Conservation (phyloP, 2,329 filamentous ascomycete species). For the Pseudocercospora crystallina region DNA sequence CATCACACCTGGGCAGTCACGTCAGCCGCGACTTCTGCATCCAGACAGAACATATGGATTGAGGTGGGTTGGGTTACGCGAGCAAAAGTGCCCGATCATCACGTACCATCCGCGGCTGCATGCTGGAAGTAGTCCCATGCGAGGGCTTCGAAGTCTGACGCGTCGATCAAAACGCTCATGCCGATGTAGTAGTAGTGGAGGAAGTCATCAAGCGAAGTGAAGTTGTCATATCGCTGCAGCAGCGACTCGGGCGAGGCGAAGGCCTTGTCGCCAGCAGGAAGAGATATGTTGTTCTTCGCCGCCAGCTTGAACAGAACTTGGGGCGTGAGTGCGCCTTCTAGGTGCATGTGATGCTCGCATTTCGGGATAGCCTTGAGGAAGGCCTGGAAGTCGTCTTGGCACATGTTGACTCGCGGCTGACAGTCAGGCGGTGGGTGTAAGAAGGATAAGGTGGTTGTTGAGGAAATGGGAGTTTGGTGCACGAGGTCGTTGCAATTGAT, state of each 20-base stretch:
- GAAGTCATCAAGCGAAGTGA: slow-evolving; percentile 74
- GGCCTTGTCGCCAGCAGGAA: slow-evolving; percentile 58
- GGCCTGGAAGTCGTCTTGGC: slow-evolving; percentile 54
- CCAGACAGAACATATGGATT: slow-evolving; percentile 72
- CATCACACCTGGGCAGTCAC: slow-evolving; percentile 55
- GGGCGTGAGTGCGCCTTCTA: slow-evolving; percentile 73
- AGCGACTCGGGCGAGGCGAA: slow-evolving; percentile 63
- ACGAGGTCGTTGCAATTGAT: no score
- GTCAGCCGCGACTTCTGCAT: slow-evolving; percentile 66
- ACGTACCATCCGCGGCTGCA: slow-evolving; percentile 62
- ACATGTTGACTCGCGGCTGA: slow-evolving; percentile 34
- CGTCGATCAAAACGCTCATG: slow-evolving; percentile 66
- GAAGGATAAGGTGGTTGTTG: not conserved
- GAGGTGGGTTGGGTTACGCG: no score
- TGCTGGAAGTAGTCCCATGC: slow-evolving; percentile 70
- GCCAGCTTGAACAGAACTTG: slow-evolving; percentile 69
- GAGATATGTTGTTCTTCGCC: slow-evolving; percentile 61
- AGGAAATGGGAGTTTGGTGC: not conserved
- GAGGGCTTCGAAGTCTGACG: slow-evolving; percentile 69
- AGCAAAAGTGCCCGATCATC: no score
- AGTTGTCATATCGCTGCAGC: slow-evolving; percentile 62
- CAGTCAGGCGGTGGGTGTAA: no score
- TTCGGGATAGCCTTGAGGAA: slow-evolving; percentile 67
- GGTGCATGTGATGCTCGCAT: slow-evolving; percentile 78
- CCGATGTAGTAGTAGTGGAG: slow-evolving; percentile 76